Conservation (phyloP, 225 moss, liverwort and hornwort genomes). For the Pseudisothecium myosuroides region DNA sequence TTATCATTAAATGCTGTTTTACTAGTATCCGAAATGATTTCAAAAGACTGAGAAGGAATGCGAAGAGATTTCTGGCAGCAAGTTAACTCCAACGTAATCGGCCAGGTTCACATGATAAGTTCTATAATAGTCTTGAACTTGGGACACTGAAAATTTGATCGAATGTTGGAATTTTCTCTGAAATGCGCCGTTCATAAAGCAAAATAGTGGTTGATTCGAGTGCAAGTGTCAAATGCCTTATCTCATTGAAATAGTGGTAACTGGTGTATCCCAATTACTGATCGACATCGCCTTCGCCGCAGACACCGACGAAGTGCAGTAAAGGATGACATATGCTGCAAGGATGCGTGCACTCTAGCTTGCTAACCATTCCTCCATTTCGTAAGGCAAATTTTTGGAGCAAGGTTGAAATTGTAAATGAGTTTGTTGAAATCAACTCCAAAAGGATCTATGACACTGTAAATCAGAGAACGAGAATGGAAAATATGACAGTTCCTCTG, state of each 20-base stretch:
- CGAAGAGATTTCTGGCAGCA: background rate
- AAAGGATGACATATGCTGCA: background rate
- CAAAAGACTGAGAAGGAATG: background rate
- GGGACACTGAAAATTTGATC: background rate
- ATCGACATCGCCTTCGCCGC: background rate
- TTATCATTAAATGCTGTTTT: background rate
- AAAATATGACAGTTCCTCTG: background rate
- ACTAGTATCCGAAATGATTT: background rate
- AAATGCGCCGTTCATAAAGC: background rate
- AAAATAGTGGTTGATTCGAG: background rate
- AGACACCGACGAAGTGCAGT: background rate
- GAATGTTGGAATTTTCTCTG: background rate
- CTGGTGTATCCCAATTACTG: background rate
- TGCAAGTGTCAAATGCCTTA: background rate
- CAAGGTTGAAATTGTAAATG: background rate
- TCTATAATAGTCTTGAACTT: background rate
- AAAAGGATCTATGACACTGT: background rate
- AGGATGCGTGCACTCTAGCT: background rate
- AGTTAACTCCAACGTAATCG: background rate
- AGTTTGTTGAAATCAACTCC: background rate
- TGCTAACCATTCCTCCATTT: background rate
- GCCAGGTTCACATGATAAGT: background rate
- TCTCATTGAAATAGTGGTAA: background rate
- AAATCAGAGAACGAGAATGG: background rate
- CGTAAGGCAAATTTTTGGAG: background rate